A percentile compares a stretch with the other conserved stretches of the same genome.
phyloP scores from a whole-genome alignment of 768 basidiomycete species.

The Suillus clintonianus region DNA sequence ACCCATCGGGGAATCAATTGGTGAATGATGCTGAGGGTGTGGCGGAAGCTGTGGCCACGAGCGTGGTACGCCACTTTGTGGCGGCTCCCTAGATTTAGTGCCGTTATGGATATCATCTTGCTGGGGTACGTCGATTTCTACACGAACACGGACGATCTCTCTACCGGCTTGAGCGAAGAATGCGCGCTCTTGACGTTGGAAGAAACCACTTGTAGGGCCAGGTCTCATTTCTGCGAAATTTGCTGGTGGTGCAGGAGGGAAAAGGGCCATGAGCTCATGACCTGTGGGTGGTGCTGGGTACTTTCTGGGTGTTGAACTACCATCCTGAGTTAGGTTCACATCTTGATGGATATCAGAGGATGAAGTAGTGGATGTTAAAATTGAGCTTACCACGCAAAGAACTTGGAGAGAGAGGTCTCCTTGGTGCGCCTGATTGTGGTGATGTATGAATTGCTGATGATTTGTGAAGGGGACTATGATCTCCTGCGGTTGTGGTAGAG shows the following conservation, averaged over 20 bases:
- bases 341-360: constrained; percentile 41
- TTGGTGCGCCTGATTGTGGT: constrained; percentile 35
- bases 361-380: constrained; percentile 5
- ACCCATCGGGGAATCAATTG: constrained; percentile 32
- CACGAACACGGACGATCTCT: constrained; percentile 73
- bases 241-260: constrained; percentile 69
- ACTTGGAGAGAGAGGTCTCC: constrained; percentile 64
- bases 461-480: constrained; percentile 39
- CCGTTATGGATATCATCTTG: constrained; percentile 27
- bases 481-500: constrained; percentile 47
- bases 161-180: constrained; percentile 80
- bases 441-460: constrained; percentile 28
- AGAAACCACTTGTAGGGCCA: constrained; percentile 72
- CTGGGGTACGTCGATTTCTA: constrained; percentile 61
- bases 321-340: constrained; percentile 60
- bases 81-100: constrained; percentile 21
- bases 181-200: constrained; percentile 74
- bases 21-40: constrained; percentile 30
- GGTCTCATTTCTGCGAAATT: constrained; percentile 54
- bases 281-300: constrained; percentile 79
- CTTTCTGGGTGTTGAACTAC: constrained; percentile 52
- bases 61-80: constrained; percentile 15
- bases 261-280: constrained; percentile 84
- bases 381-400: constrained; percentile 54
- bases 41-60: constrained; percentile 34